Base-by-base conservation (phyloP, 2,329 filamentous ascomycete species). In the Xylaria sp. region DNA sequence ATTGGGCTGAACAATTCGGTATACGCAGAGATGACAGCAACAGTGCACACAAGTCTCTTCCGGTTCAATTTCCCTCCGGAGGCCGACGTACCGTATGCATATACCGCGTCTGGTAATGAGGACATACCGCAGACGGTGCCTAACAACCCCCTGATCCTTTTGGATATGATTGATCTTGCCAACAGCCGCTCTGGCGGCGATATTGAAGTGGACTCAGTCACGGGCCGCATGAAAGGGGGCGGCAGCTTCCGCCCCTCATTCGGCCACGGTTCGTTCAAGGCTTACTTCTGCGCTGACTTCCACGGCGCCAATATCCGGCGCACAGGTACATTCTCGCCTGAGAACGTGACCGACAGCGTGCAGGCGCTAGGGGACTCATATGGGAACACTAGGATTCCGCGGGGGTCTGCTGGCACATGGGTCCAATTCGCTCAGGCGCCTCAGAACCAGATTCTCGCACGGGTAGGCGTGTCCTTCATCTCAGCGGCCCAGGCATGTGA, bases 381-480 rank as follows among this genome's bases (percentile, higher is more conserved):
- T 69, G 74, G 76, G 23, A 68, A 82, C 18, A 66, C 52, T 34
- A 69, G 72, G 8, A 75, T 82, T 23, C 78, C 66, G 0, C 70
- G 76, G 0, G 81, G 81, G 6, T 81, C 80, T 28, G 83, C 80
- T 0, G 91, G 91, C 13, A 88, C 86, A 1, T 94, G 89, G 84
- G 81, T 88, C 6, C 88, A 90, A 66, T 92, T 93, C 72, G 77
- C 87, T 20, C 71, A 70, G 10, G 76, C 83, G 1, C 51, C 73
- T 3, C 78, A 81, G 0, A 79, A 84, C 58, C 83, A 84, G n/a
- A 86, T 94, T 37, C 77, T 89, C 55, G 91, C 86, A 6, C 85
- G 92, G n/a, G 90, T 94, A 12, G 92, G 91, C 0, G 78, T 94
- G 7, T 93, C 91, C 59, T 93, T 94, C 75, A 88, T 93, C 48